Evolutionary conservation across 352 stramenopile species (phyloP).

Genomic region (Globisporangium emineosum): DNA sequence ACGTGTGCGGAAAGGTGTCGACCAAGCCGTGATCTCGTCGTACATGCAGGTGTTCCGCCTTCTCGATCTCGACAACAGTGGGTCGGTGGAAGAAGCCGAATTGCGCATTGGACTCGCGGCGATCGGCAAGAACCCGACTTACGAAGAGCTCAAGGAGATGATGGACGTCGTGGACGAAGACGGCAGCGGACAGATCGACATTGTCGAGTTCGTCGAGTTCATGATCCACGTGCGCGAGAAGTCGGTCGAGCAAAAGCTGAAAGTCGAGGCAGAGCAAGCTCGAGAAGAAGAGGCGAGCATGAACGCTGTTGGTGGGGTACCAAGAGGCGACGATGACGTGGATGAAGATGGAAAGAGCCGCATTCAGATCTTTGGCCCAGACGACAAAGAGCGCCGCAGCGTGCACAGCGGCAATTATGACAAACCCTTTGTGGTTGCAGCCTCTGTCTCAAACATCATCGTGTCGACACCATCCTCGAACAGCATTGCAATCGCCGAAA

Average conservation of each 20-base stretch:
- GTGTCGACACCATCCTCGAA: constrained; percentile 16
- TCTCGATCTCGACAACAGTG: constrained; percentile 78
- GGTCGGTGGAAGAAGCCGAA: constrained; percentile 84
- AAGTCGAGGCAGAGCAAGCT: constrained; percentile 9
- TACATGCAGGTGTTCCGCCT: constrained; percentile 86
- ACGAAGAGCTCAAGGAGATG: constrained; percentile 84
- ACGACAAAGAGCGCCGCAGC: constrained; percentile 10
- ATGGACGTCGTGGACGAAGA: constrained; percentile 86
- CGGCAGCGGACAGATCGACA: constrained; percentile 80
- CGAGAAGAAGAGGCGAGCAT: constrained; percentile 16
- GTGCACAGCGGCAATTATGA: constrained; percentile 16
- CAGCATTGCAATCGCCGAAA: background rate
- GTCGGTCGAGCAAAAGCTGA: constrained; percentile 44
- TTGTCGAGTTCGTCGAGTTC: constrained; percentile 86
- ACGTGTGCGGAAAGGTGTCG: constrained; percentile 49
- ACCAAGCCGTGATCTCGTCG: constrained; percentile 42
- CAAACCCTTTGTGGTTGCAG: constrained; percentile 14
- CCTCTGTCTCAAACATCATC: constrained; percentile 22
- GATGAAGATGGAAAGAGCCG: constrained; percentile 16
- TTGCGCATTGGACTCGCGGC: constrained; percentile 72
- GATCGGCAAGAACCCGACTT: constrained; percentile 77
- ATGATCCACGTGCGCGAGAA: constrained; percentile 82
- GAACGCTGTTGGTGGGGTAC: background rate
- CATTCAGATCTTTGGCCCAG: constrained; percentile 10
- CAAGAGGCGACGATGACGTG: background rate